Percentiles rank a stretch among this genome's conserved stretches.
Conservation (phyloP, 495 filamentous ascomycete genomes). For the Penicillium malachiteum region DNA sequence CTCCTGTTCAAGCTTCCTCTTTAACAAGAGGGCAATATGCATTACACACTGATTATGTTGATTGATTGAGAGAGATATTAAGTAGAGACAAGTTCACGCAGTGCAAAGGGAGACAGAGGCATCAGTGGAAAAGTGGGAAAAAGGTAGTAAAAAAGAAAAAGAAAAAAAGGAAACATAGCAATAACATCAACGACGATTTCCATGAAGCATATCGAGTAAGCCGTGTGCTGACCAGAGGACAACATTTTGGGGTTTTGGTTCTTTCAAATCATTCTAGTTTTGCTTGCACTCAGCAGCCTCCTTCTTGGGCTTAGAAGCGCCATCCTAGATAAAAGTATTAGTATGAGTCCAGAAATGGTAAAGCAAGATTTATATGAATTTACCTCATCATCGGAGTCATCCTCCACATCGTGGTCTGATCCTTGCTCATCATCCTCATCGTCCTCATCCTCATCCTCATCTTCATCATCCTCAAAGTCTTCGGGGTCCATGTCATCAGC, state of each 20-base stretch:
- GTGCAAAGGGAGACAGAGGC: slow-evolving; percentile 25
- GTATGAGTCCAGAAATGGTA: slow-evolving; percentile 16
- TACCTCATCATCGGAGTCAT: slow-evolving; percentile 94
- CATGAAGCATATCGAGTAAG: slow-evolving; percentile 26
- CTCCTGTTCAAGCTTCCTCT: neutral
- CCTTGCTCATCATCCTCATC: slow-evolving; percentile 72
- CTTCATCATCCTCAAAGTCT: slow-evolving; percentile 85
- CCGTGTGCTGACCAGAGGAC: slow-evolving; percentile 7
- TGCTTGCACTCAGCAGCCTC: slow-evolving; percentile 99
- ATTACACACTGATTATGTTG: slow-evolving; percentile 32
- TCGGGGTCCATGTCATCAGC: slow-evolving; percentile 84
- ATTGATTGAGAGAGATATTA: slow-evolving; percentile 32
- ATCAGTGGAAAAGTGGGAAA: slow-evolving; percentile 14
- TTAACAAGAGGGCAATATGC: slow-evolving; percentile 7
- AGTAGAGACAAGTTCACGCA: slow-evolving; percentile 31
- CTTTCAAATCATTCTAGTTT: slow-evolving; percentile 56
- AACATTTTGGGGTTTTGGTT: slow-evolving; percentile 4
- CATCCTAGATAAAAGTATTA: slow-evolving; percentile 63
- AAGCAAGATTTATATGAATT: slow-evolving; percentile 1
- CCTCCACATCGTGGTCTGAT: slow-evolving; percentile 53
- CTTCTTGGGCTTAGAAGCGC: slow-evolving; percentile 94
- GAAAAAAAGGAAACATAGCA: slow-evolving; percentile 27
- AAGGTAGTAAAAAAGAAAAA: neutral
- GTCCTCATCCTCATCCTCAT: slow-evolving; percentile 85
- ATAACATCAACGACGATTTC: slow-evolving; percentile 29